A percentile compares a stretch with the other conserved stretches of the same genome.
Conservation (phyloP, 139 green algal species). For the Chlorella sp. region DNA sequence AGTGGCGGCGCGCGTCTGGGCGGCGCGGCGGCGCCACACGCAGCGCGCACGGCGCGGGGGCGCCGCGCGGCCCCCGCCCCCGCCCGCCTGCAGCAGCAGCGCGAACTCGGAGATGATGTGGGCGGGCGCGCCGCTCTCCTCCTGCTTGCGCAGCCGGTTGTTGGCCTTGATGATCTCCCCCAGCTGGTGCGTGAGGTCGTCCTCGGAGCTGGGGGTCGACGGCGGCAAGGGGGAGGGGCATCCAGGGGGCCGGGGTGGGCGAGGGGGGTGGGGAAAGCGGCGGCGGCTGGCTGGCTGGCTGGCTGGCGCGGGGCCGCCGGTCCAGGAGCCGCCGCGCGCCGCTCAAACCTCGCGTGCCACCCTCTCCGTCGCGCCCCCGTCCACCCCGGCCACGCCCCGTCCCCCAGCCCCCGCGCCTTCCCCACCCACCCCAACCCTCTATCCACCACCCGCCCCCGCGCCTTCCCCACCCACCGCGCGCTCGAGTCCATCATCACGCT, state of each 20-base stretch:
- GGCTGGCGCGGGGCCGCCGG: no score
- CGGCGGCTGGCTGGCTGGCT: no score
- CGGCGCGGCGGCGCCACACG: no score
- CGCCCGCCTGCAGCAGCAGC: constrained; percentile 78
- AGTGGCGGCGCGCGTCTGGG: neutral
- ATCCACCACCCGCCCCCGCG: no score
- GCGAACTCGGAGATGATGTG: constrained; percentile 89
- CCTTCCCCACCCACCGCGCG: constrained; percentile 48
- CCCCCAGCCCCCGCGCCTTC: no score
- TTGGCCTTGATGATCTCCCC: constrained; percentile 95
- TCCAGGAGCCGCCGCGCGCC: no score
- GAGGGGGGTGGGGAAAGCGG: neutral
- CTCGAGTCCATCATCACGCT: constrained; percentile 92
- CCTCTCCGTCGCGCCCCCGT: neutral
- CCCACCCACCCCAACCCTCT: no score
- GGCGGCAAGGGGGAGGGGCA: neutral
- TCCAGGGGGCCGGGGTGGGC: neutral
- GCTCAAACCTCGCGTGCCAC: no score
- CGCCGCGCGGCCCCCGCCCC: constrained; percentile 25
- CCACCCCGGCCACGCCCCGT: no score
- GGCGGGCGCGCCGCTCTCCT: constrained; percentile 84
- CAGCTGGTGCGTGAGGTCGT: constrained; percentile 98
- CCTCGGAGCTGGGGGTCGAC: constrained; percentile 92
- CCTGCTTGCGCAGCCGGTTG: constrained; percentile 81
- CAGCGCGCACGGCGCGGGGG: neutral